phyloP scores from a whole-genome alignment of 1,139 yeast species.

The Groenewaldozyma auringiensis region DNA sequence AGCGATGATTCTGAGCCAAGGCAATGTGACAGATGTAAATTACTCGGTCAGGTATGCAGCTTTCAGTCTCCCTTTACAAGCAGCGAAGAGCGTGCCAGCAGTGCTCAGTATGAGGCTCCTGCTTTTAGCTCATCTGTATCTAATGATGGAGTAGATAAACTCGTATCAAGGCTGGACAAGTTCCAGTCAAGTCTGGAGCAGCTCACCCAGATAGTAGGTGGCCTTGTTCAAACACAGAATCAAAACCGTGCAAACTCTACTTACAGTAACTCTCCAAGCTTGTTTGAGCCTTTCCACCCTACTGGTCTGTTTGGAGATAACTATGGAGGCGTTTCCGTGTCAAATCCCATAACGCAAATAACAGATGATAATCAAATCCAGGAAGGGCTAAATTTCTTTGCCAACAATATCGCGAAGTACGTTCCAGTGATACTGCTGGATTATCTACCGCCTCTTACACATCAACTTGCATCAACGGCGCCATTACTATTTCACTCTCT shows the following conservation, averaged over 20 bases:
- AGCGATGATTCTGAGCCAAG: slow-evolving; percentile 16
- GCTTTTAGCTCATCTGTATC: background rate
- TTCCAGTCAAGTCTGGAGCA: slow-evolving; percentile 6
- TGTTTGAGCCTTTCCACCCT: background rate
- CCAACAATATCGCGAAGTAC: slow-evolving; percentile 18
- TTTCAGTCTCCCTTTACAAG: slow-evolving; percentile 17
- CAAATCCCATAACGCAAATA: slow-evolving; percentile 2
- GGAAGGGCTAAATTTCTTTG: slow-evolving; percentile 16
- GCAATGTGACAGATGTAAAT: slow-evolving; percentile 20
- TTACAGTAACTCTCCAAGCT: background rate
- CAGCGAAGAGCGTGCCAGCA: slow-evolving; percentile 11
- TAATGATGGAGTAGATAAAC: background rate
- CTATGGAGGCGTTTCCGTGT: background rate
- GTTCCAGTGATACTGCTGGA: slow-evolving; percentile 21
- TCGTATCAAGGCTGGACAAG: slow-evolving; percentile 8
- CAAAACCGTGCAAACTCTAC: slow-evolving; percentile 2
- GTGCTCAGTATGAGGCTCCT: background rate
- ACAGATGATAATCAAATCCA: slow-evolving; percentile 13
- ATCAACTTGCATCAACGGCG: slow-evolving; percentile 13
- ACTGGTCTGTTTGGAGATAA: background rate
- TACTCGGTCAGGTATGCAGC: slow-evolving; percentile 16
- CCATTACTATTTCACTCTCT: slow-evolving; percentile 19
- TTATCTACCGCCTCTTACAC: slow-evolving; percentile 18
- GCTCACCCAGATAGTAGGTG: slow-evolving; percentile 5
- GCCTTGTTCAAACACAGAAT: slow-evolving; percentile 7